These are phyloP conservation scores for Berkeleyomyces basicola DNA, from an alignment of 2,329 filamentous ascomycete genomes.

Conservation along the genomic window DNA sequence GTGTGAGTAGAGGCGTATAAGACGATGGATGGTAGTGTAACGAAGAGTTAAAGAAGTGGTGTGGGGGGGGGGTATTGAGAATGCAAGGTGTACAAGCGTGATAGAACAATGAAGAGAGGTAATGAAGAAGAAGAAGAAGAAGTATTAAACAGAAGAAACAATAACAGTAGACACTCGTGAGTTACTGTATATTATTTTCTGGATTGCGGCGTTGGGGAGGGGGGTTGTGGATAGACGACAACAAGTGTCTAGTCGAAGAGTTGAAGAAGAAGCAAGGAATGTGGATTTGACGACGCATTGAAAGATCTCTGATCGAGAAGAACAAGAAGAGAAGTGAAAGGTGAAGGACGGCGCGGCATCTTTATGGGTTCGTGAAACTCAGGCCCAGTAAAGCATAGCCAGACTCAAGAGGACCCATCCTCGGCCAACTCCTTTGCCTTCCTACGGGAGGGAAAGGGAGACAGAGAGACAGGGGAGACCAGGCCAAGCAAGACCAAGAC, in stretches of 20 bases:
- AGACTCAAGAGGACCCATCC: neutral
- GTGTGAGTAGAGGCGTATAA: conserved; percentile 6
- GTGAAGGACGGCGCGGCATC: neutral
- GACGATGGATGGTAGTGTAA: neutral
- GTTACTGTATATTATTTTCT: conserved; percentile 1
- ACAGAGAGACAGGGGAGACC: neutral
- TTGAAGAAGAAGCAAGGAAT: neutral
- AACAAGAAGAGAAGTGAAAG: neutral
- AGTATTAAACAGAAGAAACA: neutral
- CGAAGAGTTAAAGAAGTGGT: neutral
- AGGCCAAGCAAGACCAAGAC: neutral
- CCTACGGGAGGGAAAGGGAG: neutral
- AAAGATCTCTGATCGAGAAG: conserved; percentile 4
- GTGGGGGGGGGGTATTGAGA: neutral
- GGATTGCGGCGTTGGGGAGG: neutral
- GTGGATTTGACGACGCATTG: conserved; percentile 4
- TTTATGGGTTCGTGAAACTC: neutral
- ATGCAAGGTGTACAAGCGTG: neutral
- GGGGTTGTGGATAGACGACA: neutral
- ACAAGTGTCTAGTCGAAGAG: conserved; percentile 6
- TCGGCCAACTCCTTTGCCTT: neutral
- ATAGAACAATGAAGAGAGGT: neutral
- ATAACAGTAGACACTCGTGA: neutral
- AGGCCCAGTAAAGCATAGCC: neutral
- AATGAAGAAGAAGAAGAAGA: neutral